Base-by-base conservation (phyloP, 495 filamentous ascomycete species). In the Pyrenopolyporus hunteri region DNA sequence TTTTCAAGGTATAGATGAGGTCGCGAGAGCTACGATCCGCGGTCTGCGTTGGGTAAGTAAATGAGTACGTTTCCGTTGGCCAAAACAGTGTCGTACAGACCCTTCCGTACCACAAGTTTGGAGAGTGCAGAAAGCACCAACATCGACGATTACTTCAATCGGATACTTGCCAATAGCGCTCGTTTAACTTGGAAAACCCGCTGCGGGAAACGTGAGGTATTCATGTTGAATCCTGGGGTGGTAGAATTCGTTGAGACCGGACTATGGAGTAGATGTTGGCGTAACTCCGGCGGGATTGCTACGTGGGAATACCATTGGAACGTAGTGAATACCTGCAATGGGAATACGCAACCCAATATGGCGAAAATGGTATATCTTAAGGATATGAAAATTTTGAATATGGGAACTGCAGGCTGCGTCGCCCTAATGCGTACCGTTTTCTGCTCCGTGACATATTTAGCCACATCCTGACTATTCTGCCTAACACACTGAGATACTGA, bases 381-480 rank as follows among this genome's bases (percentile, higher is more conserved):
- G 2, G 14, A 29, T 29, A 29, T 29, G 26, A 29, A 22, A 25
- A 54, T 40, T 48, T 60, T 36, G 14, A 10, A 44, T 11, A 19
- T 40, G 35, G 22, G 7, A 16, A 22, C 11, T 63, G 11, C 28
- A 40, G 44, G 13, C 20, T 39, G 22, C 47, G 46, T 46, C 19
- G 52, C 46, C 22, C 17, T 33, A 43, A 39, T 29, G 8, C 14
- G 25, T 39, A n/a, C n/a, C n/a, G 20, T 25, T 16, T 49, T 11
- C 29, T 32, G 20, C 33, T 45, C 35, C 35, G 35, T 33, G 26
- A 10, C 48, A 59, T 57, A 64, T 64, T 64, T 64, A 64, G 61
- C 61, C 61, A 43, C 43, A 58, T 47, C 39, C 28, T 45, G 47
- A 58, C 32, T 40, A 50, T 57, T 51, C 9, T 63, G 53, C 53